Conservation (phyloP, 2,329 filamentous ascomycete genomes). For the Rutstroemia sp. region DNA sequence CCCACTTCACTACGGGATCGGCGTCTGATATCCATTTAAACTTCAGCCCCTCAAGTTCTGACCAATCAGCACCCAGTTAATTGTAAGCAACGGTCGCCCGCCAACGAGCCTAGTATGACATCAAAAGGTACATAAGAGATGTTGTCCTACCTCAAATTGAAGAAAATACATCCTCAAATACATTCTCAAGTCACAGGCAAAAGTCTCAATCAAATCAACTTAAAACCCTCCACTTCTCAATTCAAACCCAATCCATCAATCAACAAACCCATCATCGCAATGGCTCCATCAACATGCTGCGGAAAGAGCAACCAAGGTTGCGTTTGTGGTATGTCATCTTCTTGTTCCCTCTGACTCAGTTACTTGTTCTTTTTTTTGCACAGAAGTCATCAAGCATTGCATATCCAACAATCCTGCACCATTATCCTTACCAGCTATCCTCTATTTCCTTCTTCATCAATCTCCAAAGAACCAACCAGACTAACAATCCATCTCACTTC, state of each 20-base stretch:
- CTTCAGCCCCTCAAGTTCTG: neutral
- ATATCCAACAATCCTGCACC: too few relatives aligned
- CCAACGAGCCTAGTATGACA: too few relatives aligned
- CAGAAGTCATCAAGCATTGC: too few relatives aligned
- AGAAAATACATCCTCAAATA: neutral
- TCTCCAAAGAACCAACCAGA: too few relatives aligned
- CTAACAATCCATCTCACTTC: neutral
- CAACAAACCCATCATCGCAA: conserved; percentile 13
- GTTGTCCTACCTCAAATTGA: neutral
- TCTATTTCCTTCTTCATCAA: neutral
- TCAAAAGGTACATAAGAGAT: neutral
- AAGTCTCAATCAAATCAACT: neutral
- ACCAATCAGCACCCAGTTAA: neutral
- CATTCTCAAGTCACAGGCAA: neutral
- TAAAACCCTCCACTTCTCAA: neutral
- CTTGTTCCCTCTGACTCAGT: neutral
- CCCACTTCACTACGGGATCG: too few relatives aligned
- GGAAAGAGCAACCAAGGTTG: conserved; percentile 24
- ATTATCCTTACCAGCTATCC: neutral
- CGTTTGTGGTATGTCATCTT: conserved; percentile 22
- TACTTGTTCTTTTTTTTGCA: too few relatives aligned
- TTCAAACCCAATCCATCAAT: neutral
- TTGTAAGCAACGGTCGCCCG: neutral
- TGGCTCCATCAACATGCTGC: conserved; percentile 28
- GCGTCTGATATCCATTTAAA: too few relatives aligned